Evolutionary conservation across 2,329 filamentous ascomycete genomes (phyloP).

Genomic region (Sporothrix sp.): DNA sequence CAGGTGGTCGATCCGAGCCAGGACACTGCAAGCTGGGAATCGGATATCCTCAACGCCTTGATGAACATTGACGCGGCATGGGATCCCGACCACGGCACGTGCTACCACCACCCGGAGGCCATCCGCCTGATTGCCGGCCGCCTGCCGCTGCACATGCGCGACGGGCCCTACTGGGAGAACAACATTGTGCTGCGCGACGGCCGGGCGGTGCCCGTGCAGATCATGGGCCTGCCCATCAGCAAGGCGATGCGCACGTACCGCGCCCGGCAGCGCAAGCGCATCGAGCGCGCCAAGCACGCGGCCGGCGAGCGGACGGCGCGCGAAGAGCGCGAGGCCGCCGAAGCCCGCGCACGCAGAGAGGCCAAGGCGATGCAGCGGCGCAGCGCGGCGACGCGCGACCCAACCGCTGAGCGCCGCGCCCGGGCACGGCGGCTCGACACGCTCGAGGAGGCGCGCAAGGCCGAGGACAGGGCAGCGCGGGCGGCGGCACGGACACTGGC

Average conservation of each 20-base stretch:
- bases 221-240: slow-evolving; percentile 10
- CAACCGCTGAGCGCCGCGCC: no score
- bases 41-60: no score
- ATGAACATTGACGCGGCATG: no score
- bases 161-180: neutral
- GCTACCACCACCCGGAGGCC: neutral
- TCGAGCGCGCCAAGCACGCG: neutral
- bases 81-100: neutral
- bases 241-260: neutral
- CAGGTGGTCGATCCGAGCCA: neutral
- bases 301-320: neutral
- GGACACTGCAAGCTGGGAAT: no score
- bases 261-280: neutral
- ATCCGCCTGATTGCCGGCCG: neutral
- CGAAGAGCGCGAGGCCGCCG: neutral
- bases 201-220: neutral
- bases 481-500: neutral
- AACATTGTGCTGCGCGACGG: slow-evolving; percentile 1
- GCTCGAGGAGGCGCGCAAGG: neutral
- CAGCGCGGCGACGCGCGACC: neutral
- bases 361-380: neutral
- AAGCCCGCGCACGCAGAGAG: no score
- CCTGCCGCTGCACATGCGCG: neutral
- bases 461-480: neutral
- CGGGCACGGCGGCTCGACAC: no score